Evolutionary conservation across 257 asterid genomes (phyloP).

Genomic region (Paraleonurus japonicus): DNA sequence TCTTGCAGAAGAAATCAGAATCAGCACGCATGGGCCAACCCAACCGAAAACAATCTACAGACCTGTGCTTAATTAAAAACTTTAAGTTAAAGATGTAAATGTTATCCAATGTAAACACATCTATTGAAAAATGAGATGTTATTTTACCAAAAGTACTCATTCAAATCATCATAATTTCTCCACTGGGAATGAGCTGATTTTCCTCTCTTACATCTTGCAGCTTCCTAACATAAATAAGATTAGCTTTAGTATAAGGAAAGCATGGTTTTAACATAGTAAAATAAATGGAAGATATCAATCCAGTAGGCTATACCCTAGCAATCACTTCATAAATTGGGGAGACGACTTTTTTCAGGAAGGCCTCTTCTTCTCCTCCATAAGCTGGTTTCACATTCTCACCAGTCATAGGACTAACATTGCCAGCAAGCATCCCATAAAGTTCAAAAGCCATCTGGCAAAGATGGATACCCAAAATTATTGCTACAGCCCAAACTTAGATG

Average conservation of each 20-base stretch:
- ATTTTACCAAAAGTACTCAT: constrained; percentile 86
- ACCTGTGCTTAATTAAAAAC: constrained; percentile 43
- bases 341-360: constrained; percentile 79
- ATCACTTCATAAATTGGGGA: constrained; percentile 96
- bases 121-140: background rate
- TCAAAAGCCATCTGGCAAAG: constrained; percentile 87
- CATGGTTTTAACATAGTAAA: background rate
- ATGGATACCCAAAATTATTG: constrained; percentile 14
- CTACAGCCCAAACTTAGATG: background rate
- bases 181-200: constrained; percentile 76
- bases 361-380: constrained; percentile 99
- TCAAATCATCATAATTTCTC: constrained; percentile 95
- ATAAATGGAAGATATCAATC: constrained; percentile 10
- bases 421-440: constrained; percentile 96
- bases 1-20: constrained; percentile 88
- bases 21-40: constrained; percentile 99
- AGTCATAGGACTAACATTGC: constrained; percentile 95
- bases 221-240: constrained; percentile 56
- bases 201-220: constrained; percentile 55
- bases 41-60: constrained; percentile 94
- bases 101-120: background rate
- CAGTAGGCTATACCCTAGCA: constrained; percentile 58
- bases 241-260: constrained; percentile 14
- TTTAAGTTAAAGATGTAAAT: constrained; percentile 16
- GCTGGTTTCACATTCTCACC: constrained; percentile 99